A percentile compares a stretch with the other conserved stretches of the same genome.
These are phyloP conservation scores for Calonectria henricotiae DNA, from an alignment of 2,329 filamentous ascomycete species.

Conservation along the genomic window DNA sequence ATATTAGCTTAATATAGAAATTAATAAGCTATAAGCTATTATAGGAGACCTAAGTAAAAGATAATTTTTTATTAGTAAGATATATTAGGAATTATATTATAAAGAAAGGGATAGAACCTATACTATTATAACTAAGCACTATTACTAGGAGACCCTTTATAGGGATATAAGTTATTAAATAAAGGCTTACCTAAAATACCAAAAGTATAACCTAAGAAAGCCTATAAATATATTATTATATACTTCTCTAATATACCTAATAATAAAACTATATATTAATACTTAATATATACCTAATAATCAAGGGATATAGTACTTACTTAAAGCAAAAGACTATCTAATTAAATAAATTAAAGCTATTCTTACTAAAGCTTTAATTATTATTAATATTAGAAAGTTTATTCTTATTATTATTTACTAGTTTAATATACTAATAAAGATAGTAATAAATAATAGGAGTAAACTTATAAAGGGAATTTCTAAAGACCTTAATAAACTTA, in stretches of 20 bases:
- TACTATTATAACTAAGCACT: no score
- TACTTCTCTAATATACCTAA: not conserved
- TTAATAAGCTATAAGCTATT: not conserved
- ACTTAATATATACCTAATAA: not conserved
- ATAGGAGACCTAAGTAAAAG: not conserved
- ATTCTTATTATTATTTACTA: constrained; percentile 2
- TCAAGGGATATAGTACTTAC: not conserved
- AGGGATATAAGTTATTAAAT: not conserved
- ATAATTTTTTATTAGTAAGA: not conserved
- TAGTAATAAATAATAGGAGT: not conserved
- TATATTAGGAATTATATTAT: no score
- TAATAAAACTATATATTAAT: constrained; percentile 4
- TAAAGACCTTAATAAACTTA: not conserved
- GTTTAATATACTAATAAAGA: not conserved
- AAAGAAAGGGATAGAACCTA: no score
- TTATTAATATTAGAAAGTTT: not conserved
- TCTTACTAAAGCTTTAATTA: not conserved
- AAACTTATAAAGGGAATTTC: not conserved
- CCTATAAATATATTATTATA: not conserved
- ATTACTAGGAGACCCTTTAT: no score
- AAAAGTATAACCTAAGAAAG: not conserved
- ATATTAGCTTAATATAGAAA: not conserved
- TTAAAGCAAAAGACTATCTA: not conserved
- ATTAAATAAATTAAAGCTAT: not conserved
- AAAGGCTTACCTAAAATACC: not conserved